Conservation (phyloP, 805 yeast genomes). For the Isabelozyma pseudorhagii region DNA sequence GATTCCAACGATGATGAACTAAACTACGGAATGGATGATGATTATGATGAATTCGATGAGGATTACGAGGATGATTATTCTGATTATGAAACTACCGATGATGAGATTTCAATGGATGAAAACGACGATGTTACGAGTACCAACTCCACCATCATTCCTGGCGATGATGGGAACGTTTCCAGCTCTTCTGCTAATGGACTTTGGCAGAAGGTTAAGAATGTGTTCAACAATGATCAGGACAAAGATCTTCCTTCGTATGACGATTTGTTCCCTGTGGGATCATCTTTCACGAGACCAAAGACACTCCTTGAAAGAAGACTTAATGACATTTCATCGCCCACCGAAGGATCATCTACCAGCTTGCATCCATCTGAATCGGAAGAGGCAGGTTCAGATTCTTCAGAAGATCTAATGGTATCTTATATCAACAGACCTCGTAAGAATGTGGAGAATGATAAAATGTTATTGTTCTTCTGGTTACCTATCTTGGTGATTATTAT, state of each 20-base stretch:
- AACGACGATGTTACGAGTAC: conserved; percentile 7
- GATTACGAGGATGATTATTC: conserved; percentile 11
- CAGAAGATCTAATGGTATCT: conserved; percentile 43
- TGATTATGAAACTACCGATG: conserved; percentile 16
- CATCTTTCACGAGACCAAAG: conserved; percentile 30
- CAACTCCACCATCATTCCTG: conserved; percentile 2
- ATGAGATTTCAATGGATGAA: conserved; percentile 5
- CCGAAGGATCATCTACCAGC: not conserved
- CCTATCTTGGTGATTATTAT: conserved; percentile 65
- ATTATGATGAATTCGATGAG: conserved; percentile 34
- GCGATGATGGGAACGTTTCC: conserved; percentile 2
- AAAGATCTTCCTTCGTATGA: conserved; percentile 64
- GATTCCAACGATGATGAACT: conserved; percentile 27
- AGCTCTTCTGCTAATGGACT: conserved; percentile 16
- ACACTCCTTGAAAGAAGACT: conserved; percentile 28
- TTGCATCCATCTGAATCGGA: conserved; percentile 12
- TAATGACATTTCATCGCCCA: conserved; percentile 11
- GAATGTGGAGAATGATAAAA: conserved; percentile 66
- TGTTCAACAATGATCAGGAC: conserved; percentile 32
- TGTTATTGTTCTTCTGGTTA: conserved; percentile 88
- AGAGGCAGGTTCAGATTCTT: conserved; percentile 37
- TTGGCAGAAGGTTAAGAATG: conserved; percentile 44
- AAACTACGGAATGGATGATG: conserved; percentile 23
- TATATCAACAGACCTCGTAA: conserved; percentile 44
- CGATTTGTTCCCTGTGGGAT: conserved; percentile 65